Conservation (phyloP, 1,139 yeast species). For the Yamadazyma atmosphaerica region DNA sequence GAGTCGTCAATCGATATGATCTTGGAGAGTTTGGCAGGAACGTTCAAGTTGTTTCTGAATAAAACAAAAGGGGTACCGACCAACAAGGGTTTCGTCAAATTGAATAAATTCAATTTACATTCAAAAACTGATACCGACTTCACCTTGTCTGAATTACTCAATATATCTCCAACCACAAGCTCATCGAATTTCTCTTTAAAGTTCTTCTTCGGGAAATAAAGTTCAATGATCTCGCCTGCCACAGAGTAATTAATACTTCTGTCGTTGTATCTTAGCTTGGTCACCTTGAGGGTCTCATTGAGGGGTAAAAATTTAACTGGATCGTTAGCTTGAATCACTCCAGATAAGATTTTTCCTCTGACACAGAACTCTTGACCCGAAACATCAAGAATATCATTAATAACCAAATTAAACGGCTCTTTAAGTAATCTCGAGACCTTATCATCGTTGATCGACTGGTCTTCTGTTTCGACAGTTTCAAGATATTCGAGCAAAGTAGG, state of each 20-base stretch:
- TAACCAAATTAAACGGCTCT: conserved; percentile 49
- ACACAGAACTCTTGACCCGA: conserved; percentile 43
- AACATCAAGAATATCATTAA: conserved; percentile 46
- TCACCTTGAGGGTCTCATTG: conserved; percentile 35
- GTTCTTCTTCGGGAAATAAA: conserved; percentile 52
- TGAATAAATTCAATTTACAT: conserved; percentile 65
- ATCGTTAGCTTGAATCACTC: conserved; percentile 77
- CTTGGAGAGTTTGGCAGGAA: conserved; percentile 68
- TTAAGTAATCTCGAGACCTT: conserved; percentile 22
- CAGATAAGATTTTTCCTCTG: conserved; percentile 74
- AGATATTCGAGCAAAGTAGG: conserved; percentile 63
- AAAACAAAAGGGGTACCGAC: conserved; percentile 82
- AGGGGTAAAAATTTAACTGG: conserved; percentile 61
- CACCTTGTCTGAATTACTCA: conserved; percentile 45
- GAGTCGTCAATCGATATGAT: conserved; percentile 47
- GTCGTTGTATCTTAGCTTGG: conserved; percentile 27
- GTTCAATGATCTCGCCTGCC: conserved; percentile 68
- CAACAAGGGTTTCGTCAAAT: conserved; percentile 69
- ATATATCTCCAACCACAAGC: conserved; percentile 66
- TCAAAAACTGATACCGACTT: conserved; percentile 51
- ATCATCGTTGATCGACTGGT: conserved; percentile 15
- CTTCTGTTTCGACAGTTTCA: conserved; percentile 29
- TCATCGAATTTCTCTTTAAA: conserved; percentile 50
- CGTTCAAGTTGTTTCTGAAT: conserved; percentile 78
- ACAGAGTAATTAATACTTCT: conserved; percentile 47